Conservation (phyloP, 345 rosid species). For the Schrenkiella parvula region DNA sequence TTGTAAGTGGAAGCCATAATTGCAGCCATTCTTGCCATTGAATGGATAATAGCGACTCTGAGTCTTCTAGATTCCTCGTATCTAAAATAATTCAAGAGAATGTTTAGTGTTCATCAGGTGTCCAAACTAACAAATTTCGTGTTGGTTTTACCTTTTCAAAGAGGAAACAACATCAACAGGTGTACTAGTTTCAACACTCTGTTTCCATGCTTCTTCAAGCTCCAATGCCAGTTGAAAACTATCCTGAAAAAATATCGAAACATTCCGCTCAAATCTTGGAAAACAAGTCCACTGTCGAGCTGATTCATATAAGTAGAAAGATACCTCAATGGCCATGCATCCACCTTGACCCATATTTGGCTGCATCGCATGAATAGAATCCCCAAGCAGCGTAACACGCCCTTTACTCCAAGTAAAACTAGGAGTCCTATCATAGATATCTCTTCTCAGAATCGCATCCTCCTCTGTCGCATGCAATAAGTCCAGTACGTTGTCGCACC, state of each 20-base stretch:
- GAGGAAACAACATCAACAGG: constrained; percentile 65
- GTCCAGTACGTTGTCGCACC: constrained; percentile 90
- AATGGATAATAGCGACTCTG: constrained; percentile 79
- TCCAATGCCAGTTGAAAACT: constrained; percentile 77
- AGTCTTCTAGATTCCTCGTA: constrained; percentile 72
- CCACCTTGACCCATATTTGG: constrained; percentile 98
- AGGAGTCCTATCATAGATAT: constrained; percentile 78
- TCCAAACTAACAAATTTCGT: not conserved
- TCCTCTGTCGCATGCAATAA: constrained; percentile 71
- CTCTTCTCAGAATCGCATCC: constrained; percentile 78
- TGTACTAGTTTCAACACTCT: constrained; percentile 47
- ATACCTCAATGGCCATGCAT: constrained; percentile 98
- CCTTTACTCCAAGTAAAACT: constrained; percentile 83
- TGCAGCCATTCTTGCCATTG: constrained; percentile 94
- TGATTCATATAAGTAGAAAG: constrained; percentile 10
- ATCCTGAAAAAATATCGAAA: constrained; percentile 51
- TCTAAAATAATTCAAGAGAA: constrained; percentile 31
- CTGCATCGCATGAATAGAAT: constrained; percentile 94
- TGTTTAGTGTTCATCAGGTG: not conserved
- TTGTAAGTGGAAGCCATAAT: constrained; percentile 94
- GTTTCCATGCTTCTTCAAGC: constrained; percentile 72
- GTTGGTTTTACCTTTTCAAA: constrained; percentile 48
- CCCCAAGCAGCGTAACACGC: constrained; percentile 88
- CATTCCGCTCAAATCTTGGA: not conserved
- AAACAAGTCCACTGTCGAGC: not conserved